A percentile compares a stretch with the other conserved stretches of the same genome.
Evolutionary conservation across 331 rosid species (phyloP).

Genomic region (Cydonia oblonga): DNA sequence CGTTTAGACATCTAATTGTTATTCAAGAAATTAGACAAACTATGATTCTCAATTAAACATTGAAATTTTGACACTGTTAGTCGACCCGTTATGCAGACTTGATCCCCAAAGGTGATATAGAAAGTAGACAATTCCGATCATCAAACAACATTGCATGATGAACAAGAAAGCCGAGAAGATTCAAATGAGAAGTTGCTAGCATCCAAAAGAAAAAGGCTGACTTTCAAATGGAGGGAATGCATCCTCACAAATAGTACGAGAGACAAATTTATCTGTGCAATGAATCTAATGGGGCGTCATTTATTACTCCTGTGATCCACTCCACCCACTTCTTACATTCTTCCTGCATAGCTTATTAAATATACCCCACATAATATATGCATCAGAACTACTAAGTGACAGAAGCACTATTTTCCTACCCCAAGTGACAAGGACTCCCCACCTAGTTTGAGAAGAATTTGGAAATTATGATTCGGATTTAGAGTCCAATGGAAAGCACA

Average conservation of each 20-base stretch:
- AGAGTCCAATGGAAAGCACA: not conserved
- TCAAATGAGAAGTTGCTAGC: not conserved
- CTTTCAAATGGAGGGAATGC: not conserved
- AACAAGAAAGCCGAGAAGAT: too few species aligned
- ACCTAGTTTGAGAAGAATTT: not conserved
- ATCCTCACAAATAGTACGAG: slow-evolving; percentile 6
- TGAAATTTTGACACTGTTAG: not conserved
- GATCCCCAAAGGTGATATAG: not conserved
- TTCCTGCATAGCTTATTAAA: not conserved
- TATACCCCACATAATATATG: not conserved
- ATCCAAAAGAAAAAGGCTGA: not conserved
- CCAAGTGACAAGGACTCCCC: not conserved
- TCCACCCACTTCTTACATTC: slow-evolving; percentile 1
- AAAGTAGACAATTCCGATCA: not conserved
- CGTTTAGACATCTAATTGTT: too few species aligned
- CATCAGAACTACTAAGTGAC: not conserved
- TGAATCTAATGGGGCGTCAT: slow-evolving; percentile 13
- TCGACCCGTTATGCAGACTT: too few species aligned
- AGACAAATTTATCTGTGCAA: not conserved
- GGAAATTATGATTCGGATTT: not conserved
- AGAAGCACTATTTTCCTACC: not conserved
- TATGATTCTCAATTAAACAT: not conserved
- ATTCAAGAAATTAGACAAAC: too few species aligned
- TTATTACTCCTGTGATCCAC: slow-evolving; percentile 26
- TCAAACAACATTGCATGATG: not conserved